These are phyloP conservation scores for Stachybotrys chartarum DNA, from an alignment of 2,329 filamentous ascomycete species.

Conservation along the genomic window DNA sequence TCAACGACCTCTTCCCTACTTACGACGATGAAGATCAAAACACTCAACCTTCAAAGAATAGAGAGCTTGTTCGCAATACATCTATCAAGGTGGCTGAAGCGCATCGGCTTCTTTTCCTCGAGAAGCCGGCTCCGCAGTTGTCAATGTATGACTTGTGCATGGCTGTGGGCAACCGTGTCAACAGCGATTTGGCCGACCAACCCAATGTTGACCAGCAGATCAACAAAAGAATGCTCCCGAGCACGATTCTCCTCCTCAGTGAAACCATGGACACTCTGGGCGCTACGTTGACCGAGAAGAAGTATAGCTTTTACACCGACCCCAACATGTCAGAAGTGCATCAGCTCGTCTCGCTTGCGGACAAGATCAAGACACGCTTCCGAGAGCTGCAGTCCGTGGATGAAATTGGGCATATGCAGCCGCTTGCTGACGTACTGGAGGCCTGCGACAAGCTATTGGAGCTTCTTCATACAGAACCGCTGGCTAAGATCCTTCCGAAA, in stretches of 20 bases:
- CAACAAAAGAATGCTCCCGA: conserved; percentile 55
- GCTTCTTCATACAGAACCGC: conserved; percentile 71
- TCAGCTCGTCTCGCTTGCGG: conserved; percentile 62
- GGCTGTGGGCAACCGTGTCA: conserved; percentile 32
- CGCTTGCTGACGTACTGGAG: conserved; percentile 66
- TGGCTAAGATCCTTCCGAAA: conserved; percentile 79
- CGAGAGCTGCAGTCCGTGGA: conserved; percentile 59
- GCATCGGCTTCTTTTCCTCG: conserved; percentile 48
- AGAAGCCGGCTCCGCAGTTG: conserved; percentile 28
- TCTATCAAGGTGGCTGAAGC: conserved; percentile 55
- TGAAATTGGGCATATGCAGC: conserved; percentile 67
- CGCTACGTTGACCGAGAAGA: conserved; percentile 26
- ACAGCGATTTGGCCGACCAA: conserved; percentile 17
- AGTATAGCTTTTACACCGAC: conserved; percentile 87
- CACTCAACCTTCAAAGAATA: conserved; percentile 19
- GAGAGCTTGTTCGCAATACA: conserved; percentile 41
- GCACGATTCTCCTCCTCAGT: conserved; percentile 57
- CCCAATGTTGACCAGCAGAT: conserved; percentile 24
- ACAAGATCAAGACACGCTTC: conserved; percentile 66
- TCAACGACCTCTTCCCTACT: conserved; percentile 74
- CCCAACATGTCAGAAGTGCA: conserved; percentile 69
- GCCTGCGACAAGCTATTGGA: conserved; percentile 70
- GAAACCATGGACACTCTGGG: conserved; percentile 44
- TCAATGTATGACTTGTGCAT: conserved; percentile 38
- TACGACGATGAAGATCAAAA: conserved; percentile 47